A percentile compares a stretch with the other conserved stretches of the same genome.
phyloP scores from a whole-genome alignment of 805 yeast species.

The Suhomyces emberorum region DNA sequence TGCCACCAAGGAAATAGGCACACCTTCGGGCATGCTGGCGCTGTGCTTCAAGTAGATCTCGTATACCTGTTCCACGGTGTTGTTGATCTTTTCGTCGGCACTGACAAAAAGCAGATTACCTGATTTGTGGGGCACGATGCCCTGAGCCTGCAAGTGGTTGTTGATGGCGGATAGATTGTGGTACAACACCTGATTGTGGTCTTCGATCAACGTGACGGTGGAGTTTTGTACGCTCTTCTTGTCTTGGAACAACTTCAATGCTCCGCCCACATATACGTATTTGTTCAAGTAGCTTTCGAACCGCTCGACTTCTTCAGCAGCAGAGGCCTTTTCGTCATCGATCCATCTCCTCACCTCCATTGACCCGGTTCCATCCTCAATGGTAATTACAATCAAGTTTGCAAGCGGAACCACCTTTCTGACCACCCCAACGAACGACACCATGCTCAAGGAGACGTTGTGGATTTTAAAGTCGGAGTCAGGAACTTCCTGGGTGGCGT shows the following conservation, averaged over 20 bases:
- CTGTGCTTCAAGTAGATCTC: constrained; percentile 49
- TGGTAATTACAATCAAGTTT: constrained; percentile 50
- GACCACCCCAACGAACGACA: constrained; percentile 66
- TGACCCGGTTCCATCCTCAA: constrained; percentile 77
- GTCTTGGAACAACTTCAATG: constrained; percentile 54
- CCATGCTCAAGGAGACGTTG: constrained; percentile 59
- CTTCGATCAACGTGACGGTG: constrained; percentile 51
- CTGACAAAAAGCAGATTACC: constrained; percentile 28
- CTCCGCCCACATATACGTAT: constrained; percentile 55
- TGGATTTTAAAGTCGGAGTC: constrained; percentile 65
- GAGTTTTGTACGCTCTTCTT: constrained; percentile 66
- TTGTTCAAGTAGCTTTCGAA: constrained; percentile 44
- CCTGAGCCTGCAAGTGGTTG: constrained; percentile 50
- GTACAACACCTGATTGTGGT: constrained; percentile 65
- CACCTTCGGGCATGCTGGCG: constrained; percentile 68
- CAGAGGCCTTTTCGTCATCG: constrained; percentile 28
- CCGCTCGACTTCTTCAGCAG: constrained; percentile 28
- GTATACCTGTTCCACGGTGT: constrained; percentile 43
- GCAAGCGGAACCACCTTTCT: constrained; percentile 60
- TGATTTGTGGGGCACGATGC: constrained; percentile 28
- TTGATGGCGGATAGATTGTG: constrained; percentile 65
- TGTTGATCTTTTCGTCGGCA: constrained; percentile 14
- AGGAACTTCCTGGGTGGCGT: constrained; percentile 56
- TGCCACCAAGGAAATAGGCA: constrained; percentile 60
- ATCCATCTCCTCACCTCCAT: constrained; percentile 62